Conservation (phyloP, 192 early-diverging fungal species). For the Linnemannia exigua region DNA sequence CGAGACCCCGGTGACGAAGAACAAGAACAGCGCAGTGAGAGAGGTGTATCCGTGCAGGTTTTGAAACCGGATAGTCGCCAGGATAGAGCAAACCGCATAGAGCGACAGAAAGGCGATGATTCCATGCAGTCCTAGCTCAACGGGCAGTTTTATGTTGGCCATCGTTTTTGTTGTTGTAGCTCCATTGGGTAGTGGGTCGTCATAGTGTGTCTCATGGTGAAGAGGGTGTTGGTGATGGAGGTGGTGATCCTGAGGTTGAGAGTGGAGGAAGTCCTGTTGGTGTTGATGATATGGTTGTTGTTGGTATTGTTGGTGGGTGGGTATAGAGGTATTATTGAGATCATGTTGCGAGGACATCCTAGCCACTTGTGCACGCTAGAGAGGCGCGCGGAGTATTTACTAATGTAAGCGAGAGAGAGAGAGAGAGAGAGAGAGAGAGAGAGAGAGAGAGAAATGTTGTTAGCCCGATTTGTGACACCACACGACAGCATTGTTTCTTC, state of each 20-base stretch:
- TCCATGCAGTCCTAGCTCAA: constrained; percentile 16
- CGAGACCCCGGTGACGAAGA: constrained; percentile 20
- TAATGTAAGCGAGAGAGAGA: background rate
- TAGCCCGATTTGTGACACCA: background rate
- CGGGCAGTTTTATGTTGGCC: background rate
- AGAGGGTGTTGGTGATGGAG: background rate
- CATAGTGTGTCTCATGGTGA: background rate
- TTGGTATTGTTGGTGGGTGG: constrained; percentile 1
- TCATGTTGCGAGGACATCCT: background rate
- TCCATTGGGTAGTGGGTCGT: background rate
- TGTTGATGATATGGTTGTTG: background rate
- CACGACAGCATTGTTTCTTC: background rate
- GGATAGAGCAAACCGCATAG: constrained; percentile 29
- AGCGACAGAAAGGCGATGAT: constrained; percentile 18
- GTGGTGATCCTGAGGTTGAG: background rate
- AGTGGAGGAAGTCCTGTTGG: background rate
- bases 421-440: background rate
- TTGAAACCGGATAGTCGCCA: constrained; percentile 13
- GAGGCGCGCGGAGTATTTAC: background rate
- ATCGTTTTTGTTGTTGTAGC: too few species aligned
- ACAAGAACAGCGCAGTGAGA: constrained; percentile 16
- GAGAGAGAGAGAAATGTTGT: background rate
- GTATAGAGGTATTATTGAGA: background rate
- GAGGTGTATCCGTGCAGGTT: background rate
- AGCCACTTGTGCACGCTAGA: background rate